Percentiles rank a stretch among this genome's conserved stretches.
Conservation (phyloP, 108 stramenopile species). For the Cyclotella cryptica region DNA sequence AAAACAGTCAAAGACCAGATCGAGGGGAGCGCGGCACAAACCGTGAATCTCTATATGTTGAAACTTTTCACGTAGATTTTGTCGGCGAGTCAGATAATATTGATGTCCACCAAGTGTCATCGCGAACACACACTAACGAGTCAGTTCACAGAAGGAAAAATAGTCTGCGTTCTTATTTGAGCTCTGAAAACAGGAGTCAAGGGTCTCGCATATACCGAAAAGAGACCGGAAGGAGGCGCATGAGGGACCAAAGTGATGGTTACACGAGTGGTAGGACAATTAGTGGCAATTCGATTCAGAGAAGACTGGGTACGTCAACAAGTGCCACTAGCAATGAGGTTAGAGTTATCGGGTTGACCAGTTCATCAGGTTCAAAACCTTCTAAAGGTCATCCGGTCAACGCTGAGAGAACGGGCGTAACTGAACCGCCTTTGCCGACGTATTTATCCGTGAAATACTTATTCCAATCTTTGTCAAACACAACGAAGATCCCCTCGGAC, state of each 20-base stretch:
- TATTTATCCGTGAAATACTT: not conserved
- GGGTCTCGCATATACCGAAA: not conserved
- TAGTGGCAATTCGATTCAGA: too few relatives aligned
- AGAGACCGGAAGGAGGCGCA: not conserved
- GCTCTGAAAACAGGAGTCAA: not conserved
- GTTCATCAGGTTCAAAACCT: too few relatives aligned
- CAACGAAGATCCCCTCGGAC: not conserved
- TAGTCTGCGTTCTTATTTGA: not conserved
- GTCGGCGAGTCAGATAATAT: constrained; percentile 40
- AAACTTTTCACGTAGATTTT: constrained; percentile 23
- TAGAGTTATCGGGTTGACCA: too few relatives aligned
- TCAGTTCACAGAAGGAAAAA: not conserved
- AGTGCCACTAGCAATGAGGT: too few relatives aligned
- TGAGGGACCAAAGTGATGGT: too few relatives aligned
- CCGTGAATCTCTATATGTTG: not conserved
- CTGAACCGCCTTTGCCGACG: constrained; percentile 4
- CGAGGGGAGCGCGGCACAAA: not conserved
- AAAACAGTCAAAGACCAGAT: not conserved
- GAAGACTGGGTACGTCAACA: too few relatives aligned
- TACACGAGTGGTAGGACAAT: too few relatives aligned
- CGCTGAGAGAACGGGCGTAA: not conserved
- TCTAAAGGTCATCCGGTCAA: not conserved
- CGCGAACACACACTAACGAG: not conserved
- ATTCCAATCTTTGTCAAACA: constrained; percentile 11
- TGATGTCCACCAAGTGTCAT: constrained; percentile 18